These are phyloP conservation scores for Leccinellum luteum DNA, from an alignment of 768 basidiomycete species.

Conservation along the genomic window DNA sequence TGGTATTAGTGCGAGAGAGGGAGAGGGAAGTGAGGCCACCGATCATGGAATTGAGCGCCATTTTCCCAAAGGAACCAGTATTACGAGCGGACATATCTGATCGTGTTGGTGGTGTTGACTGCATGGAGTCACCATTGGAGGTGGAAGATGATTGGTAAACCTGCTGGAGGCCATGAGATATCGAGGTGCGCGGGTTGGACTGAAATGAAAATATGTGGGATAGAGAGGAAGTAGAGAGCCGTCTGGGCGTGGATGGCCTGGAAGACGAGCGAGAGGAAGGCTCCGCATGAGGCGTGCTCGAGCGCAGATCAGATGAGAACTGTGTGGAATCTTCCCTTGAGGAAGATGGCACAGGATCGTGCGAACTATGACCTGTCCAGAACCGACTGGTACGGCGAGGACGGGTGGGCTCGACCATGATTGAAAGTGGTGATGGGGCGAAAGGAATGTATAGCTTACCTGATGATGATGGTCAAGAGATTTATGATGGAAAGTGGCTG, in stretches of 20 bases:
- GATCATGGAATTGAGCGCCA: constrained; percentile 69
- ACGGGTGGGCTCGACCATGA: constrained; percentile 25
- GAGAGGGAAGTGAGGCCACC: constrained; percentile 65
- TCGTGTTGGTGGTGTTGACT: constrained; percentile 19
- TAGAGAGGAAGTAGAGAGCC: constrained; percentile 24
- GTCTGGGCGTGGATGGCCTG: constrained; percentile 21
- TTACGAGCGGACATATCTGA: constrained; percentile 36
- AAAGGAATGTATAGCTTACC: constrained; percentile 28
- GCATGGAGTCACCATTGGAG: constrained; percentile 8
- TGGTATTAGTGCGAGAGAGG: constrained; percentile 52
- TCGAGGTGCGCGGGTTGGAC: constrained; percentile 11
- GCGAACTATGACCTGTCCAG: constrained; percentile 21
- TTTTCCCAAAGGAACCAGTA: constrained; percentile 56
- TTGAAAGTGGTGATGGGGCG: constrained; percentile 8
- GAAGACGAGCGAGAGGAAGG: constrained; percentile 6
- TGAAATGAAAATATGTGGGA: constrained; percentile 27
- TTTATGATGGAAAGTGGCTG: constrained; percentile 27
- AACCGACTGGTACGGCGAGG: constrained; percentile 29
- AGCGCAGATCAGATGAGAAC: not conserved
- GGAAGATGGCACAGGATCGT: constrained; percentile 19
- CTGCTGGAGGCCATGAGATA: constrained; percentile 22
- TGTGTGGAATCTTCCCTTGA: constrained; percentile 15
- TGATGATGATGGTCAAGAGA: constrained; percentile 28
- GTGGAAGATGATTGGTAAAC: constrained; percentile 7
- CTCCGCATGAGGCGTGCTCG: constrained; percentile 1